Base-by-base conservation (phyloP, 2,329 filamentous ascomycete genomes). In the Salinomyces thailandicus region DNA sequence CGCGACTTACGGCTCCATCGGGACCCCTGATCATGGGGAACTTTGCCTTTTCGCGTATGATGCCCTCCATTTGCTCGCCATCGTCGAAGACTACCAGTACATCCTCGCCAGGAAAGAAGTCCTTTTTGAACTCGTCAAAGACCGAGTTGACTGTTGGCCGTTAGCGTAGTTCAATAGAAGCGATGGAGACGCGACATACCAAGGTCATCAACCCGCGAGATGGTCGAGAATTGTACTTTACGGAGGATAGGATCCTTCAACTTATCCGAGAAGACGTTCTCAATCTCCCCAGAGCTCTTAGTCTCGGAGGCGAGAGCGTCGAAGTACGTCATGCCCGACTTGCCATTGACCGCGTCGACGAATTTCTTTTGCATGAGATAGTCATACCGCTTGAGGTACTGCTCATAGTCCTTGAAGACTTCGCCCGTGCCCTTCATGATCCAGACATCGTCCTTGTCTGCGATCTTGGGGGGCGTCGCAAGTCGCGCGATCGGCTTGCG, bases 291-390 rank as follows among this genome's bases (percentile, higher is more conserved):
- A 32, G 85, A 86, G 47, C 86, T 86, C 50, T 66, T 62, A 38
- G 57, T 62, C 66, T 60, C 57, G 13, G 55, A 59, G 22, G 54
- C 51, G 18, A 89, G 73, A 17, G 91, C 91, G 49, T 94, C 85
- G 54, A 95, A 95, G 61, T 93, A 98, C 3, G 77, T 89, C 47
- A 95, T 69, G 36, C 81, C 81, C 18, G 86, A 93, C 59, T 93
- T 89, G 36, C 91, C 91, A 9, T 86, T 94, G 47, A 96, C 93
- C 58, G 93, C 84, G 62, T 93, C 94, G 43, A 93, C 94, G 61
- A 96, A 98, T 37, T 81, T 78, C 55, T 79, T 84, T 79, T 89
- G 50, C 24, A 14, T 18, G n/a, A n/a, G 13, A 16, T 12, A 17
- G 30, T 33, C 14, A 7, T 28, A 89, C 85, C 87, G 77, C 50